Base-by-base conservation (phyloP, 225 moss, liverwort and hornwort genomes). In the Pleurozium schreberi region DNA sequence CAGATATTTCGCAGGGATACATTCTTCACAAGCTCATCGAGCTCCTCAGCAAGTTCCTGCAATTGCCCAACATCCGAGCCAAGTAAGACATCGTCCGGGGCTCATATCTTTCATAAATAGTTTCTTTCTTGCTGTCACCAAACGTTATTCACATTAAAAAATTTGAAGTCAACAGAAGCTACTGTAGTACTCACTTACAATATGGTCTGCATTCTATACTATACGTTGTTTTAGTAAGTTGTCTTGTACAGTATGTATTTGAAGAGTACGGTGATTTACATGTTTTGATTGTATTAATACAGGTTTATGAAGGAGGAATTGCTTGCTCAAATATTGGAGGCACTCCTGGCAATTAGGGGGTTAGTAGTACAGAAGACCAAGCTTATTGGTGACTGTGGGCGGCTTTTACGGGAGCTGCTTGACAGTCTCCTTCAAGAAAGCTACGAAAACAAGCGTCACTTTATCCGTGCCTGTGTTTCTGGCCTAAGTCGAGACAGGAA, bases 271-370 rank as follows among this genome's bases (percentile, higher is more conserved):
- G 60, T 65, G 13, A 78, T 82, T 86, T 50, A 84, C n/a, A 66
- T n/a, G 12, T 83, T 70, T 69, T 25, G 47, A 75, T 84, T 88
- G 61, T 71, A 84, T 87, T 77, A 45, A 62, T 82, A 50, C 89
- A 99, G 99, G 92, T 99, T 99, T 90, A 99, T 99, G 99, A 99
- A 97, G 89, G 97, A 99, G 87, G 96, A 97, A 69, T 93, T 99
- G 81, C 95, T 99, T 79, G 96, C 97, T 74, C 99, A 96, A 92
- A 96, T 97, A 79, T 88, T 99, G 84, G 96, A 96, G 94, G 97
- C 99, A 50, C 92, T 97, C 43, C 85, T 99, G 75, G 96, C 96
- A 49, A 93, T 99, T 71, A 95, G 96, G 88, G 99, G 97, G 68
- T 92, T 99, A 86, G 94, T 99, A 38, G 96, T 99, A 86, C 99